phyloP scores from a whole-genome alignment of 208 protist species.

The Wallacemonas sp. region DNA sequence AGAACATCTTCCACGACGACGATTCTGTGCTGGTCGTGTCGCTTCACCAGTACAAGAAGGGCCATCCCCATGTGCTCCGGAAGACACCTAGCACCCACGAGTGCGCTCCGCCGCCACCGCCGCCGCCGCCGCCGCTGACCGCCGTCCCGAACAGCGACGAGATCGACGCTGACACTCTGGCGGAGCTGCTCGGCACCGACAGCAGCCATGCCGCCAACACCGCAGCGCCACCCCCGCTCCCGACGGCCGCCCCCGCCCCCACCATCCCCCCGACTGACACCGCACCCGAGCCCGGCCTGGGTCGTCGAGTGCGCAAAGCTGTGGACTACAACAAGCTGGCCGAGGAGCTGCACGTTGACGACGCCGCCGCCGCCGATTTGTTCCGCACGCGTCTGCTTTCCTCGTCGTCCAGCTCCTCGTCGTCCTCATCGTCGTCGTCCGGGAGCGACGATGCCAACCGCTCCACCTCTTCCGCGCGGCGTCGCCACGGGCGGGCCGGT shows the following conservation, averaged over 20 bases:
- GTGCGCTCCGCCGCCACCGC: not conserved
- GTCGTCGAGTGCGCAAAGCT: slow-evolving; percentile 28
- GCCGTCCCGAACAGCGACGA: not conserved
- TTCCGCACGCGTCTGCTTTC: slow-evolving; percentile 41
- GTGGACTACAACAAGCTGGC: slow-evolving; percentile 77
- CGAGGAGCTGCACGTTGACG: slow-evolving; percentile 43
- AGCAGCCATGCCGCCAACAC: not conserved
- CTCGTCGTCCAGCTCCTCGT: slow-evolving; percentile 18
- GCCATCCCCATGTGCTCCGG: slow-evolving; percentile 64
- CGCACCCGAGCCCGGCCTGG: not conserved
- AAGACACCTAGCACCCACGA: slow-evolving; percentile 21
- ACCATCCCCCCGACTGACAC: too few relatives aligned
- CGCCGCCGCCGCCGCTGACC: too few relatives aligned
- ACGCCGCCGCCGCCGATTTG: slow-evolving; percentile 46
- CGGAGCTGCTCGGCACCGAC: slow-evolving; percentile 17
- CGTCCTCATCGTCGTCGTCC: slow-evolving; percentile 3
- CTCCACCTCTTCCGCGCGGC: too few relatives aligned
- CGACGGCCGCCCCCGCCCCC: not conserved
- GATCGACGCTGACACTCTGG: slow-evolving; percentile 26
- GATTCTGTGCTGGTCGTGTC: slow-evolving; percentile 92
- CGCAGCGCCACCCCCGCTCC: not conserved
- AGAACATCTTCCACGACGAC: slow-evolving; percentile 93
- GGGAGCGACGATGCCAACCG: not conserved
- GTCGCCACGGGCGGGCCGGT: not conserved
- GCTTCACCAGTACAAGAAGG: slow-evolving; percentile 91